phyloP scores from a whole-genome alignment of 2,329 filamentous ascomycete genomes.

The Remersonia thermophila region DNA sequence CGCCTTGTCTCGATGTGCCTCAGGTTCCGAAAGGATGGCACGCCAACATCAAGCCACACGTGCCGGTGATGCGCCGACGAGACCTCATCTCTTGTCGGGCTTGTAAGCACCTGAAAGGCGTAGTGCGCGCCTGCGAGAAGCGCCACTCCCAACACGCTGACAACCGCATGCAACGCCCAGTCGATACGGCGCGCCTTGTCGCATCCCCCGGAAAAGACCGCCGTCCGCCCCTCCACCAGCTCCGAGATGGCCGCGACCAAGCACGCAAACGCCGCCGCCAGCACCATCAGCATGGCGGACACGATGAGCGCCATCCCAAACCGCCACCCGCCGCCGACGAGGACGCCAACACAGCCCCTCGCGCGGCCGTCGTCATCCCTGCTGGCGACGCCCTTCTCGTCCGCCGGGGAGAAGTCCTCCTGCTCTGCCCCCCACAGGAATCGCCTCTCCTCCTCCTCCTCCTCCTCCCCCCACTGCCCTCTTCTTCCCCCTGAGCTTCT shows the following conservation, averaged over 20 bases:
- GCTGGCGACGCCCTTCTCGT: slow-evolving; percentile 23
- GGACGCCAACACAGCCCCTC: slow-evolving; percentile 29
- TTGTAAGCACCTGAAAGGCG: slow-evolving; percentile 40
- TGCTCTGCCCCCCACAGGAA: slow-evolving; percentile 8
- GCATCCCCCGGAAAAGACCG: slow-evolving; percentile 30
- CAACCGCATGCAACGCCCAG: slow-evolving; percentile 31
- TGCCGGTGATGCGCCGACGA: slow-evolving; percentile 32
- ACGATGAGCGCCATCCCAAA: slow-evolving; percentile 34
- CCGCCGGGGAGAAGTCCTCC: no score
- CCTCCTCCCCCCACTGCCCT: neutral
- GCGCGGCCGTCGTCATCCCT: slow-evolving; percentile 32
- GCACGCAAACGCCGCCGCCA: slow-evolving; percentile 26
- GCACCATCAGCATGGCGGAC: slow-evolving; percentile 27
- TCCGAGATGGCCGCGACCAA: slow-evolving; percentile 24
- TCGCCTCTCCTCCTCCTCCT: slow-evolving; percentile 11
- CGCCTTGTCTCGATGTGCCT: slow-evolving; percentile 29
- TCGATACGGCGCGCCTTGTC: slow-evolving; percentile 24
- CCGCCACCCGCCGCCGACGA: slow-evolving; percentile 33
- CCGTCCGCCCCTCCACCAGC: slow-evolving; percentile 24
- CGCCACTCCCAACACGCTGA: slow-evolving; percentile 31
- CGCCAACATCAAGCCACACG: slow-evolving; percentile 41
- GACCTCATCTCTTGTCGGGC: slow-evolving; percentile 39
- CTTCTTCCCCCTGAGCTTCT: slow-evolving; percentile 1
- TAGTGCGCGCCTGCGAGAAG: slow-evolving; percentile 40
- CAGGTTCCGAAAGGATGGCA: slow-evolving; percentile 40